These are phyloP conservation scores for Penicillium turbatum DNA, from an alignment of 495 filamentous ascomycete species.

Conservation along the genomic window DNA sequence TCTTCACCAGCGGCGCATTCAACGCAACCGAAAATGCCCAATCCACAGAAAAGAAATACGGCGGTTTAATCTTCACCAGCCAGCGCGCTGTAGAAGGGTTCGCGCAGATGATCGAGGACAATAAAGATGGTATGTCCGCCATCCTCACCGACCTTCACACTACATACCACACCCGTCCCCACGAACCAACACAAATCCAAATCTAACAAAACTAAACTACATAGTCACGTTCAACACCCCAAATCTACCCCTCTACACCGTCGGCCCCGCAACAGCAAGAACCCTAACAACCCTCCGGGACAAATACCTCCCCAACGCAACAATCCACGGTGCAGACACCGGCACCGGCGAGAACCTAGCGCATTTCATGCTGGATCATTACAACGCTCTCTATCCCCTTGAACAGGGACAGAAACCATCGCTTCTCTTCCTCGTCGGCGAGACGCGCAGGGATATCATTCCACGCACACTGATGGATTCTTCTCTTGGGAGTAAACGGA, in stretches of 20 bases:
- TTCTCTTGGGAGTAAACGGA: constrained; percentile 37
- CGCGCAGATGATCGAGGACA: constrained; percentile 52
- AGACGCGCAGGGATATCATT: constrained; percentile 82
- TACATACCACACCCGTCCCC: too few species aligned
- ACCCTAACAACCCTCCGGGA: constrained; percentile 58
- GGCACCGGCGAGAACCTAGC: constrained; percentile 81
- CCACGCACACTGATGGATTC: constrained; percentile 66
- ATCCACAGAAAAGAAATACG: constrained; percentile 56
- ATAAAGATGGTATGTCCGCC: constrained; percentile 30
- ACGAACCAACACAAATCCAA: too few species aligned
- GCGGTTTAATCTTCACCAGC: constrained; percentile 87
- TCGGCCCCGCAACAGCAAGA: constrained; percentile 84
- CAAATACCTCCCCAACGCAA: constrained; percentile 40
- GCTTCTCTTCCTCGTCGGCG: constrained; percentile 82
- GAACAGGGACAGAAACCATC: constrained; percentile 41
- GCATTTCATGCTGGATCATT: constrained; percentile 69
- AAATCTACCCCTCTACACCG: constrained; percentile 63
- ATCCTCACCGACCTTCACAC: neutral
- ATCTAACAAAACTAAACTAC: neutral
- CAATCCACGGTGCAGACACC: constrained; percentile 67
- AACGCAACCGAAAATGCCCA: neutral
- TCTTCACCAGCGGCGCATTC: constrained; percentile 36
- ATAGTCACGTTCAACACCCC: constrained; percentile 27
- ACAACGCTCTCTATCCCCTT: constrained; percentile 34
- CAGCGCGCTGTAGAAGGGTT: constrained; percentile 92